Conservation (phyloP, 495 filamentous ascomycete species). For the Chaetomium cochliodes region DNA sequence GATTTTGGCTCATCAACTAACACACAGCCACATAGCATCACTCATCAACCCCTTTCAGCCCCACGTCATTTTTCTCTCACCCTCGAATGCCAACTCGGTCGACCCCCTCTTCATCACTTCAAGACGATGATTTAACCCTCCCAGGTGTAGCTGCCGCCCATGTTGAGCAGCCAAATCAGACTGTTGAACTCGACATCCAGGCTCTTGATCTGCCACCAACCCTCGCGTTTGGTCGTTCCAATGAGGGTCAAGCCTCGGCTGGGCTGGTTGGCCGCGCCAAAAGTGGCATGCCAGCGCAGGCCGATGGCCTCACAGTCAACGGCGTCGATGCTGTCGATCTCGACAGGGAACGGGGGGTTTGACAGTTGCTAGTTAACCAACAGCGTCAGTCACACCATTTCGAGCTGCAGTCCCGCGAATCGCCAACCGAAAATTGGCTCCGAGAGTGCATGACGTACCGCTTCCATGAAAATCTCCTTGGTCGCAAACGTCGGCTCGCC, state of each 20-base stretch:
- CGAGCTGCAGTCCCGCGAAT: no score
- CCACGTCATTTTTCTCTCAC: neutral
- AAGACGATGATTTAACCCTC: conserved; percentile 29
- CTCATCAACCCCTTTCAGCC: neutral
- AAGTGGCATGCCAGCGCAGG: conserved; percentile 41
- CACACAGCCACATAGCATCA: neutral
- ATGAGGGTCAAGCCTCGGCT: conserved; percentile 38
- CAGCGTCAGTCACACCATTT: neutral
- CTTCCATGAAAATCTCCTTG: conserved; percentile 42
- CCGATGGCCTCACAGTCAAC: conserved; percentile 36
- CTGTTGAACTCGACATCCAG: conserved; percentile 43
- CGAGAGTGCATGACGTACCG: neutral
- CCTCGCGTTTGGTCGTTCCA: conserved; percentile 33
- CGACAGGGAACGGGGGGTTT: conserved; percentile 39
- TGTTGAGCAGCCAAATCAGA: conserved; percentile 40
- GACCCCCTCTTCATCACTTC: neutral
- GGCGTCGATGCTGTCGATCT: conserved; percentile 36
- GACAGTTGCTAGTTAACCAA: conserved; percentile 25
- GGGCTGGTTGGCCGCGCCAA: conserved; percentile 36
- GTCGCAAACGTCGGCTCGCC: conserved; percentile 37
- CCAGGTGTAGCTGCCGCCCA: conserved; percentile 40
- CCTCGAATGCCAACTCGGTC: neutral
- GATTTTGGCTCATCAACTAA: no score
- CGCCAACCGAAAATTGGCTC: no score
- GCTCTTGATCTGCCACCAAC: conserved; percentile 36